Conservation (phyloP, 2,329 filamentous ascomycete genomes). For the Colletotrichum lentis region DNA sequence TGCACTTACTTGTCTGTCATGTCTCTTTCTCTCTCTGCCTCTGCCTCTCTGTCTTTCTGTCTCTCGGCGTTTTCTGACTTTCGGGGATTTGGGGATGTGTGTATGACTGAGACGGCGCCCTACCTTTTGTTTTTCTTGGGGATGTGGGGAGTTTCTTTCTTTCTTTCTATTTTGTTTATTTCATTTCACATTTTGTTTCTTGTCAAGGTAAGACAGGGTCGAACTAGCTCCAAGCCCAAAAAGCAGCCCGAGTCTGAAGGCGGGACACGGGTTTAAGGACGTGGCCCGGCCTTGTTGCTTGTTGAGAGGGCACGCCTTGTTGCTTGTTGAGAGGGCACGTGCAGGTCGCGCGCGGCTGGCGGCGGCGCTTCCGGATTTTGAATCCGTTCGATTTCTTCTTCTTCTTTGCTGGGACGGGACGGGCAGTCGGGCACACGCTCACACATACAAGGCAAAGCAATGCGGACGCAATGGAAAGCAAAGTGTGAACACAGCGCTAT, state of each 20-base stretch:
- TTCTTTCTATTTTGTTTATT: slow-evolving; percentile 3
- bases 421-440: too few species aligned
- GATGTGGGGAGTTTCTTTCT: background rate
- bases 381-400: background rate
- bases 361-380: slow-evolving; percentile 20
- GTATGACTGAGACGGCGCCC: background rate
- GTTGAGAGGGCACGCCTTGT: slow-evolving; percentile 32
- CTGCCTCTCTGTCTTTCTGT: slow-evolving; percentile 2
- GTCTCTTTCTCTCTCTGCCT: background rate
- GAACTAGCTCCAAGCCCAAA: slow-evolving; percentile 19
- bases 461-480: background rate
- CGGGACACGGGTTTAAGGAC: slow-evolving; percentile 17
- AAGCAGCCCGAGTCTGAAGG: slow-evolving; percentile 17
- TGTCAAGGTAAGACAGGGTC: slow-evolving; percentile 30
- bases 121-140: background rate
- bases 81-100: background rate
- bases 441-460: background rate
- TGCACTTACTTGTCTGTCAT: slow-evolving; percentile 15
- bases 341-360: slow-evolving; percentile 28
- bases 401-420: slow-evolving; percentile 17
- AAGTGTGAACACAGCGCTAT: slow-evolving; percentile 25
- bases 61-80: slow-evolving; percentile 8
- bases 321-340: slow-evolving; percentile 33
- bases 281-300: slow-evolving; percentile 14
- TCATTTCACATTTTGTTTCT: slow-evolving; percentile 6